Evolutionary conservation across 83 land plant species (phyloP).

Genomic region (Thuja plicata): DNA sequence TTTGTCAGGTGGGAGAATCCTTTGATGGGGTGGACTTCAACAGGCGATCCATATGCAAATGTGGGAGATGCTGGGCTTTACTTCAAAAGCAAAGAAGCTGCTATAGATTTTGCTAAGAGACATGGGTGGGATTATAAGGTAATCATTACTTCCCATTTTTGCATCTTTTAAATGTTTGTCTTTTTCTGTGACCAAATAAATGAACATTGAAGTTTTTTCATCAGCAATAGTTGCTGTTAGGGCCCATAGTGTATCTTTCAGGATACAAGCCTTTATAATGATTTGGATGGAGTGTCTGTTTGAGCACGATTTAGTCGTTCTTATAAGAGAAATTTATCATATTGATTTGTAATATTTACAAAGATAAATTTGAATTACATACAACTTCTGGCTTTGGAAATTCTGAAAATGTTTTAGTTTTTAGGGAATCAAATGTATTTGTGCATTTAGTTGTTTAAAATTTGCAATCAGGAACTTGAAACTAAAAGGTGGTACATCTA

Average conservation of each 20-base stretch:
- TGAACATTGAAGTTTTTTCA: background rate
- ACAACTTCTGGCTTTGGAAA: background rate
- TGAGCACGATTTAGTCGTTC: background rate
- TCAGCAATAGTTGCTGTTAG: background rate
- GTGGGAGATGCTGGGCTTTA: slow-evolving; percentile 79
- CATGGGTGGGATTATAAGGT: slow-evolving; percentile 95
- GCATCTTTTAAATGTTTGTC: background rate
- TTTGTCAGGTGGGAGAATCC: slow-evolving; percentile 89
- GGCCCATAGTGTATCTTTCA: background rate
- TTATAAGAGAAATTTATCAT: background rate
- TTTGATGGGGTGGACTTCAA: slow-evolving; percentile 98
- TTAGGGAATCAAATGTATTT: background rate
- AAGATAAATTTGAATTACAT: background rate
- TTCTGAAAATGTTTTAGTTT: background rate
- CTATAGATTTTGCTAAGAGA: slow-evolving; percentile 77
- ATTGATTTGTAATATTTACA: background rate
- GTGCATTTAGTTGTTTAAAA: background rate
- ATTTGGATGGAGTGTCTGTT: background rate
- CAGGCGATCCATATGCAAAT: slow-evolving; percentile 92
- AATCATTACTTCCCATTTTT: slow-evolving; percentile 1
- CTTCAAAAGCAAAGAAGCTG: slow-evolving; percentile 88
- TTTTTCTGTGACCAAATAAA: background rate
- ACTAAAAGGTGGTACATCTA: background rate
- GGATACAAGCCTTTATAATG: background rate
- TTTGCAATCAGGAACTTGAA: background rate